Conservation (phyloP, 352 stramenopile genomes). For the Discostella stelligera region DNA sequence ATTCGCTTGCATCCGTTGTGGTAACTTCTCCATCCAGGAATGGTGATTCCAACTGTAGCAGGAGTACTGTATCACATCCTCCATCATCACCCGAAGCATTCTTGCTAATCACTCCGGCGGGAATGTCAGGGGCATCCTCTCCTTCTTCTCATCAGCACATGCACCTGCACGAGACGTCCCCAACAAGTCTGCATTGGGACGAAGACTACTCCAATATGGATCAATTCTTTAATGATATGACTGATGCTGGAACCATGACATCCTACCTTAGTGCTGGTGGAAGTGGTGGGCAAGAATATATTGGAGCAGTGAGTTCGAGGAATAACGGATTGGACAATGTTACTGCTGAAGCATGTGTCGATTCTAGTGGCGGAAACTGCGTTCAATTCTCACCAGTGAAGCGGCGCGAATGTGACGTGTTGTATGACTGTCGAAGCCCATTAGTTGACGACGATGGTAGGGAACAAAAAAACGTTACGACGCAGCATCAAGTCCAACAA, state of each 20-base stretch:
- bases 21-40: constrained; percentile 3
- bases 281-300: neutral
- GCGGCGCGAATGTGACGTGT: neutral
- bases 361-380: neutral
- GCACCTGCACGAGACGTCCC: neutral
- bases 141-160: neutral
- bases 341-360: neutral
- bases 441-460: neutral
- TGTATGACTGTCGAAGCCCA: neutral
- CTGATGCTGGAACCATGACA: neutral
- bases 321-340: neutral
- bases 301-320: neutral
- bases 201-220: constrained; percentile 19
- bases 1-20: neutral
- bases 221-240: constrained; percentile 10
- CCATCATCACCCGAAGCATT: constrained; percentile 8
- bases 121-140: neutral
- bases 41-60: neutral
- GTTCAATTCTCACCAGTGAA: neutral
- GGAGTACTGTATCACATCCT: neutral
- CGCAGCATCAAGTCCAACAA: neutral
- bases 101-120: constrained; percentile 13
- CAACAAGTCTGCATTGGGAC: constrained; percentile 8
- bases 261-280: neutral
- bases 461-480: neutral